phyloP scores from a whole-genome alignment of 2,329 filamentous ascomycete species.

The Elsinoe perseae region DNA sequence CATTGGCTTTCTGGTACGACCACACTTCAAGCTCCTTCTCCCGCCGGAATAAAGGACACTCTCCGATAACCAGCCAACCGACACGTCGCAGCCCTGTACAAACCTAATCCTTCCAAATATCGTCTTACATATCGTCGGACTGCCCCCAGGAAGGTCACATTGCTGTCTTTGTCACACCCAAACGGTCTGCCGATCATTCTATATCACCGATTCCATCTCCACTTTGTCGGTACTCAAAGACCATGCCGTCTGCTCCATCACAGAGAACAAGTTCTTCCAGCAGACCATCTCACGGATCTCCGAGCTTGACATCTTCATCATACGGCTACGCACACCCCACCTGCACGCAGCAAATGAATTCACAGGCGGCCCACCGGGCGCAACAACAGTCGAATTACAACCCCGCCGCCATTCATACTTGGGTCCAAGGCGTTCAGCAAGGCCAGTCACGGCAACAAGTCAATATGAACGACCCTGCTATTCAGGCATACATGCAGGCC shows the following conservation, averaged over 20 bases:
- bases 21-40: conserved; percentile 2
- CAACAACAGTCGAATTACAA: conserved; percentile 16
- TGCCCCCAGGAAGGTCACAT: background rate
- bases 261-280: background rate
- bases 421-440: conserved; percentile 16
- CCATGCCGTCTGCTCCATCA: conserved; percentile 11
- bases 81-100: background rate
- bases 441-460: conserved; percentile 4
- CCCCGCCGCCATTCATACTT: conserved; percentile 18
- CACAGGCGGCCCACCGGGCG: background rate
- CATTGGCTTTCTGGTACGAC: conserved; percentile 1
- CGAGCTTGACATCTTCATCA: conserved; percentile 12
- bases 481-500: conserved; percentile 31
- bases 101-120: conserved; percentile 8
- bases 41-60: background rate
- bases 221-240: background rate
- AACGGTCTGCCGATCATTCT: conserved; percentile 4
- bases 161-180: conserved; percentile 11
- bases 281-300: conserved; percentile 13
- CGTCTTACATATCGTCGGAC: conserved; percentile 4
- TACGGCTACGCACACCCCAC: conserved; percentile 3
- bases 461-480: conserved; percentile 22
- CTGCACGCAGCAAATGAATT: background rate
- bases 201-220: background rate
- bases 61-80: background rate